Evolutionary conservation across 2,329 filamentous ascomycete genomes (phyloP).

Genomic region (Epichloe elymi): DNA sequence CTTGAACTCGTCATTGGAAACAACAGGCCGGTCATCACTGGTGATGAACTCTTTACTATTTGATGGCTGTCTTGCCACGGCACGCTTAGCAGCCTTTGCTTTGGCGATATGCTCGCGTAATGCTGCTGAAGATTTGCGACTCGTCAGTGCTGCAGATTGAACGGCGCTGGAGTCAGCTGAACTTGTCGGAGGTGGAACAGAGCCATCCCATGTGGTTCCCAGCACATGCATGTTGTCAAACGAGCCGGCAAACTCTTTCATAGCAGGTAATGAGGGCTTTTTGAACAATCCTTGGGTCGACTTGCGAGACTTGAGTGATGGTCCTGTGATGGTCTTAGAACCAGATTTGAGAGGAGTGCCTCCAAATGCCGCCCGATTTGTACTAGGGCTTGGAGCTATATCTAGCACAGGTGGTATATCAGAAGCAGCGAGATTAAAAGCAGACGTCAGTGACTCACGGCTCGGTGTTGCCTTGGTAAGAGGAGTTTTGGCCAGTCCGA

Average conservation of each 20-base stretch:
- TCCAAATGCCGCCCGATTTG: constrained; percentile 20
- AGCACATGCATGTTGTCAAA: constrained; percentile 1
- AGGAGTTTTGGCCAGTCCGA: constrained; percentile 12
- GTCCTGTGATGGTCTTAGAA: constrained; percentile 33
- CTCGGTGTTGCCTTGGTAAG: constrained; percentile 12
- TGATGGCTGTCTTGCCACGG: constrained; percentile 26
- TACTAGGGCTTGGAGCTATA: constrained; percentile 23
- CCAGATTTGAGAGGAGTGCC: constrained; percentile 24
- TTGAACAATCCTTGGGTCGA: constrained; percentile 40
- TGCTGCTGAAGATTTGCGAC: constrained; percentile 60
- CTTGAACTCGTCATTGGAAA: constrained; percentile 28
- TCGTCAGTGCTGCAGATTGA: constrained; percentile 13
- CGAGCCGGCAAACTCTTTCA: constrained; percentile 15
- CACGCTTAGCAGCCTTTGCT: constrained; percentile 69
- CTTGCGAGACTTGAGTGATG: constrained; percentile 35
- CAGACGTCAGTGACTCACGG: constrained; percentile 10
- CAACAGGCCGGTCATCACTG: constrained; percentile 23
- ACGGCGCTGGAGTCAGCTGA: constrained; percentile 8
- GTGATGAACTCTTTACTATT: constrained; percentile 6
- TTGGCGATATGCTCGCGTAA: constrained; percentile 86
- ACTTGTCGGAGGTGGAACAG: constrained; percentile 12
- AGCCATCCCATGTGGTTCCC: constrained; percentile 17
- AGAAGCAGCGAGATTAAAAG: constrained; percentile 14
- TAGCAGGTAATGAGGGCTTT: constrained; percentile 34
- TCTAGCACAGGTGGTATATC: constrained; percentile 12